A percentile compares a stretch with the other conserved stretches of the same genome.
Conservation (phyloP, 169 alveolate species). For the Plasmodium falciparum region DNA sequence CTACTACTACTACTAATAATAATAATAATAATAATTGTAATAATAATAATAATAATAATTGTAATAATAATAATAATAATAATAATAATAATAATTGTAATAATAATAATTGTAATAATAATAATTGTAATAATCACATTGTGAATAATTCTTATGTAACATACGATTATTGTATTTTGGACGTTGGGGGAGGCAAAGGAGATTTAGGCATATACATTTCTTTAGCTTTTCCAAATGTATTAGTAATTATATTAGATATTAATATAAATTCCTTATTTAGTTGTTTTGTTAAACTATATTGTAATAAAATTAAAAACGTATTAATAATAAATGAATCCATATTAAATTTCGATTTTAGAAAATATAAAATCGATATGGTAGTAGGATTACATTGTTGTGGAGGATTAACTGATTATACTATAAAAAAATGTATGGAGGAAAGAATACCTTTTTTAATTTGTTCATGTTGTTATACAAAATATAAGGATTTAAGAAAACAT, state of each 20-base stretch:
- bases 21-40: not conserved
- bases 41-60: not conserved
- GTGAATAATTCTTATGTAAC: not conserved
- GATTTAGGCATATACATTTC: conserved; percentile 74
- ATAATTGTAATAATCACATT: not conserved
- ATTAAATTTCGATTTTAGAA: conserved; percentile 66
- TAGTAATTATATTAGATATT: conserved; percentile 72
- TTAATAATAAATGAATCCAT: conserved; percentile 67
- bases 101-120: not conserved
- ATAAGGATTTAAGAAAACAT: conserved; percentile 49
- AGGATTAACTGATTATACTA: conserved; percentile 63
- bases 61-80: not conserved
- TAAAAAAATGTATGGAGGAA: conserved; percentile 50
- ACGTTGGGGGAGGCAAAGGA: conserved; percentile 77
- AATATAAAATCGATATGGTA: conserved; percentile 58
- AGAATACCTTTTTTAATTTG: conserved; percentile 65
- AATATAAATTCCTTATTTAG: conserved; percentile 64
- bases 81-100: not conserved
- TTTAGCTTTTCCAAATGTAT: conserved; percentile 51
- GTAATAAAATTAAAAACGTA: conserved; percentile 44
- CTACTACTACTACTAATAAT: not conserved
- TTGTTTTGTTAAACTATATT: conserved; percentile 62
- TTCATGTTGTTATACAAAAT: conserved; percentile 72
- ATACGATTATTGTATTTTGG: conserved; percentile 63
- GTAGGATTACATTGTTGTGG: conserved; percentile 76